Evolutionary conservation across 1,284 basidiomycete species (phyloP).

Genomic region (Rhodotorula glutinis): DNA sequence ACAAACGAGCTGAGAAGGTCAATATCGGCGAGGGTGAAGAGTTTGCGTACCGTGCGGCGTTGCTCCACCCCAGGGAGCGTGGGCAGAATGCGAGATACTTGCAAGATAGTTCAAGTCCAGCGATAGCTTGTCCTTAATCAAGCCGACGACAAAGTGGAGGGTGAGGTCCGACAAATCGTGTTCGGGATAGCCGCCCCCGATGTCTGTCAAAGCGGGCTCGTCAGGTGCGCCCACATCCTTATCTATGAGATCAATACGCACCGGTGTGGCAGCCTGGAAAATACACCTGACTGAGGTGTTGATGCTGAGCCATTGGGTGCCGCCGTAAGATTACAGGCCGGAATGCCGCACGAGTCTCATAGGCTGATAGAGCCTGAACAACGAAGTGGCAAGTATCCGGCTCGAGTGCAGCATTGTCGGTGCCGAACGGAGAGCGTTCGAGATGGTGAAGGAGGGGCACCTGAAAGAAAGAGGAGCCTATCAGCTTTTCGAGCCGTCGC

Average conservation of each 20-base stretch:
- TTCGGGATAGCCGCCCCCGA: conserved; percentile 23
- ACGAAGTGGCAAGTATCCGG: neutral
- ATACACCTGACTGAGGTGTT: conserved; percentile 5
- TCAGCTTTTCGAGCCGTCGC: neutral
- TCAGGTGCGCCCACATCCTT: neutral
- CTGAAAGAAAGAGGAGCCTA: neutral
- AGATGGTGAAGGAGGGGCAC: neutral
- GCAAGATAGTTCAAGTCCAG: conserved; percentile 5
- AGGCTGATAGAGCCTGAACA: neutral
- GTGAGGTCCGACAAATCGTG: conserved; percentile 12
- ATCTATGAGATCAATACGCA: neutral
- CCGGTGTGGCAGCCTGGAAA: conserved; percentile 4
- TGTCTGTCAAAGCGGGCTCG: neutral
- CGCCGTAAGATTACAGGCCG: neutral
- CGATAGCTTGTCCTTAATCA: neutral
- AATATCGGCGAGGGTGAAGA: neutral
- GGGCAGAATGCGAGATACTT: neutral
- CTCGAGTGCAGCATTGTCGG: neutral
- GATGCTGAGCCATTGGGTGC: neutral
- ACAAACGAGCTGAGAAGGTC: neutral
- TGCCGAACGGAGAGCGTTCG: neutral
- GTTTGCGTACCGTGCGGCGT: conserved; percentile 6
- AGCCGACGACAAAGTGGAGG: conserved; percentile 10
- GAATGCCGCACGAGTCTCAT: neutral
- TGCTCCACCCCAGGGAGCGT: conserved; percentile 11